A percentile compares a stretch with the other conserved stretches of the same genome.
Evolutionary conservation across 192 early-diverging fungal genomes (phyloP).

Genomic region (Helicostylum pulchrum): DNA sequence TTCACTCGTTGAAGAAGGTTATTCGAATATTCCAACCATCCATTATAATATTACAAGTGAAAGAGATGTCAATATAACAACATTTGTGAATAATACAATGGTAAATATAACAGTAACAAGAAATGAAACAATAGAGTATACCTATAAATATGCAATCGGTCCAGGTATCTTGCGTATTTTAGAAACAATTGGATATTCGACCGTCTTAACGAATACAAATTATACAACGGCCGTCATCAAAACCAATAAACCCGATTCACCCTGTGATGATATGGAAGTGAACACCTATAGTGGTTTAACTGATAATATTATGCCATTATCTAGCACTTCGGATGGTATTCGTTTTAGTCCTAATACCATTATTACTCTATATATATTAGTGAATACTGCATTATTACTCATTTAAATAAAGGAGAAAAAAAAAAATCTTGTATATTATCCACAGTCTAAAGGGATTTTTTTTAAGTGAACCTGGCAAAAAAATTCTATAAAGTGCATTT

Average conservation of each 20-base stretch:
- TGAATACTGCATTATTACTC: not conserved
- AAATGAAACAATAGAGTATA: not conserved
- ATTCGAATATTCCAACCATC: constrained; percentile 13
- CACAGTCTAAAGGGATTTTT: too few relatives aligned
- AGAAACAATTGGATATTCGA: constrained; percentile 35
- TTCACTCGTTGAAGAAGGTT: constrained; percentile 9
- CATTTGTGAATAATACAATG: not conserved
- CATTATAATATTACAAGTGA: constrained; percentile 7
- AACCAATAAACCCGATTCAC: constrained; percentile 4
- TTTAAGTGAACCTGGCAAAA: too few relatives aligned
- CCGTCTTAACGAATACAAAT: constrained; percentile 21
- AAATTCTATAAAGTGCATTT: too few relatives aligned
- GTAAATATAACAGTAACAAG: not conserved
- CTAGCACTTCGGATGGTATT: not conserved
- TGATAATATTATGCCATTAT: not conserved
- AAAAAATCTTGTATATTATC: not conserved
- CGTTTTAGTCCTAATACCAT: not conserved
- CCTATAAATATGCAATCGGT: constrained; percentile 32
- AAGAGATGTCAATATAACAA: constrained; percentile 9
- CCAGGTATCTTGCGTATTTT: constrained; percentile 36
- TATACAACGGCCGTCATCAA: constrained; percentile 12
- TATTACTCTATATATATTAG: not conserved
- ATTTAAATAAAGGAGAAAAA: not conserved
- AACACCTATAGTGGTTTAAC: not conserved
- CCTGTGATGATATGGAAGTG: constrained; percentile 15